Percentiles rank a stretch among this genome's conserved stretches.
Evolutionary conservation across 441 rosid genomes (phyloP).

Genomic region (Populus hybrid): DNA sequence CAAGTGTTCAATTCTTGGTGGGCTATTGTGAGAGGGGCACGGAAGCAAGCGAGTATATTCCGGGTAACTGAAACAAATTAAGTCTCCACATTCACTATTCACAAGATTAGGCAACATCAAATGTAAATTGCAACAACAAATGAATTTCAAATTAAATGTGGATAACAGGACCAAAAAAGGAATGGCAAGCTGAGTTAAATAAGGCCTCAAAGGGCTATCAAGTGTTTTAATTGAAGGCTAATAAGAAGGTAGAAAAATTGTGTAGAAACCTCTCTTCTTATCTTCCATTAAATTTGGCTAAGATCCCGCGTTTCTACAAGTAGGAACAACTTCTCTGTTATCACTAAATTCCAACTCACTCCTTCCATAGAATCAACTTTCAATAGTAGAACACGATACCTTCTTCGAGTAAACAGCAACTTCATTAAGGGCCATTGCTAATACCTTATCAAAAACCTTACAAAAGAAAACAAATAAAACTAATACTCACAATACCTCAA

Average conservation of each 20-base stretch:
- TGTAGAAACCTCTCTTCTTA: not conserved
- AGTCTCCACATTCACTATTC: not conserved
- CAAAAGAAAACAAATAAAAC: not conserved
- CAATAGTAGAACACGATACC: not conserved
- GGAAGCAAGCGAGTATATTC: constrained; percentile 72
- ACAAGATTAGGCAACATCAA: not conserved
- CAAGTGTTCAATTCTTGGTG: constrained; percentile 78
- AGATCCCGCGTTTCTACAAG: not conserved
- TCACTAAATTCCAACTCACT: not conserved
- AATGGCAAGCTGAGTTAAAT: not conserved
- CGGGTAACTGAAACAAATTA: constrained; percentile 39
- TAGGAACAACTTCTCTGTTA: not conserved
- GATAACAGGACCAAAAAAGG: not conserved
- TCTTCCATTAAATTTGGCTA: not conserved
- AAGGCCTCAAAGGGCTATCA: not conserved
- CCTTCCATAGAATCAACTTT: not conserved
- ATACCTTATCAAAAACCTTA: not conserved
- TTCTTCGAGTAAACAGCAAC: not conserved
- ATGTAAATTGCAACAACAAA: not conserved
- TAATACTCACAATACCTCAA: not conserved
- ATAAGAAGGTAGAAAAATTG: not conserved
- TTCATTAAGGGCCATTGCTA: not conserved
- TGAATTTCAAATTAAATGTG: not conserved
- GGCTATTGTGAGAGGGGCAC: constrained; percentile 49
- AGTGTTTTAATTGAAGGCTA: not conserved